Conservation (phyloP, 768 basidiomycete species). For the Termitomyces sp. region DNA sequence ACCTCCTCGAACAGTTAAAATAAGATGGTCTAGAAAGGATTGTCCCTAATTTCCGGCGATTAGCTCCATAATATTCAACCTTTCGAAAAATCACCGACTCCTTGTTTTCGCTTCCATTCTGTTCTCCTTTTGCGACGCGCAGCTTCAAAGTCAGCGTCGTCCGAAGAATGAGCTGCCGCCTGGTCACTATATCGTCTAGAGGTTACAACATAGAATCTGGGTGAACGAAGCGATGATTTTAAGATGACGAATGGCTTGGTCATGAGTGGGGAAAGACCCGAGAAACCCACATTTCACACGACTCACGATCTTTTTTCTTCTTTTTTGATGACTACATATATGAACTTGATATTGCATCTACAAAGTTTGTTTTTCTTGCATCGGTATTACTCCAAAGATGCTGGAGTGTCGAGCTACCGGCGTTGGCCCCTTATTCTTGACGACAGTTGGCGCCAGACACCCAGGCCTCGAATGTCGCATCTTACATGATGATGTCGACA, state of each 20-base stretch:
- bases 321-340: no score
- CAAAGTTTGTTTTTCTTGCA: background rate
- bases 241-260: slow-evolving; percentile 8
- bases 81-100: slow-evolving; percentile 36
- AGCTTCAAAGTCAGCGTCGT: slow-evolving; percentile 32
- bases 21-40: slow-evolving; percentile 76
- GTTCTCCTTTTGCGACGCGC: slow-evolving; percentile 51
- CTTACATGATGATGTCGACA: background rate
- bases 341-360: background rate
- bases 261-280: slow-evolving; percentile 6
- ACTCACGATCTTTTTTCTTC: no score
- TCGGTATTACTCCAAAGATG: background rate
- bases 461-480: background rate
- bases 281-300: background rate
- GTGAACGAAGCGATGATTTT: slow-evolving; percentile 1
- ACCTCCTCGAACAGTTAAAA: slow-evolving; percentile 80
- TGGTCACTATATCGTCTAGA: slow-evolving; percentile 1
- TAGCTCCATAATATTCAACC: slow-evolving; percentile 3
- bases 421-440: background rate
- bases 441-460: background rate
- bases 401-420: background rate
- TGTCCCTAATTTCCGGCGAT: slow-evolving; percentile 50
- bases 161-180: slow-evolving; percentile 1
- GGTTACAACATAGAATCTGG: background rate
- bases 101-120: slow-evolving; percentile 75